These are phyloP conservation scores for Yarrowia galli DNA, from an alignment of 1,139 yeast species.

Conservation along the genomic window DNA sequence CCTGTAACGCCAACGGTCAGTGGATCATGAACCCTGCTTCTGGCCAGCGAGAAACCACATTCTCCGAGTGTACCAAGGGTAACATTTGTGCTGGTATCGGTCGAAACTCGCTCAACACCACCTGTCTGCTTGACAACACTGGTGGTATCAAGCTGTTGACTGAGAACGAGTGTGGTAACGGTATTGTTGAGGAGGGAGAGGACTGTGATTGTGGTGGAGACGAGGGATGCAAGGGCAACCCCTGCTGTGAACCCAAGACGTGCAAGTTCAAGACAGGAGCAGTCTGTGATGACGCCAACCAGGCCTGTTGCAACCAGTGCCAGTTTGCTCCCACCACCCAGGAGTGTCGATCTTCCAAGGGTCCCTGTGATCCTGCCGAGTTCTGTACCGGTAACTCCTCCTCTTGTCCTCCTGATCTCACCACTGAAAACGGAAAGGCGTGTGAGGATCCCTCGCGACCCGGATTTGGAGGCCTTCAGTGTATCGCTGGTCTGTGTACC, in stretches of 20 bases:
- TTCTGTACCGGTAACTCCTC: slow-evolving; percentile 52
- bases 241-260: slow-evolving; percentile 53
- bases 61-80: slow-evolving; percentile 52
- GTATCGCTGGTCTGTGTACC: slow-evolving; percentile 54
- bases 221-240: slow-evolving; percentile 49
- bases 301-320: slow-evolving; percentile 51
- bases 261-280: slow-evolving; percentile 51
- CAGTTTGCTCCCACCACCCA: slow-evolving; percentile 48
- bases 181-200: slow-evolving; percentile 54
- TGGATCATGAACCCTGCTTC: slow-evolving; percentile 54
- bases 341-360: slow-evolving; percentile 50
- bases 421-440: slow-evolving; percentile 47
- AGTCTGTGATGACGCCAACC: slow-evolving; percentile 52
- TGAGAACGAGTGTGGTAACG: slow-evolving; percentile 53
- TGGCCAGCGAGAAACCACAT: slow-evolving; percentile 47
- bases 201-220: slow-evolving; percentile 55
- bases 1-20: slow-evolving; percentile 51
- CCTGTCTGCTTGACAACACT: slow-evolving; percentile 51
- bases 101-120: slow-evolving; percentile 48
- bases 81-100: slow-evolving; percentile 51
- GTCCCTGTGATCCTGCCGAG: slow-evolving; percentile 53
- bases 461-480: slow-evolving; percentile 44
- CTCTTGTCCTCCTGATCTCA: slow-evolving; percentile 49
- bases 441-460: slow-evolving; percentile 45
- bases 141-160: slow-evolving; percentile 48